Conservation (phyloP, 164 flowering plant genomes). For the Tinospora cordifolia region DNA sequence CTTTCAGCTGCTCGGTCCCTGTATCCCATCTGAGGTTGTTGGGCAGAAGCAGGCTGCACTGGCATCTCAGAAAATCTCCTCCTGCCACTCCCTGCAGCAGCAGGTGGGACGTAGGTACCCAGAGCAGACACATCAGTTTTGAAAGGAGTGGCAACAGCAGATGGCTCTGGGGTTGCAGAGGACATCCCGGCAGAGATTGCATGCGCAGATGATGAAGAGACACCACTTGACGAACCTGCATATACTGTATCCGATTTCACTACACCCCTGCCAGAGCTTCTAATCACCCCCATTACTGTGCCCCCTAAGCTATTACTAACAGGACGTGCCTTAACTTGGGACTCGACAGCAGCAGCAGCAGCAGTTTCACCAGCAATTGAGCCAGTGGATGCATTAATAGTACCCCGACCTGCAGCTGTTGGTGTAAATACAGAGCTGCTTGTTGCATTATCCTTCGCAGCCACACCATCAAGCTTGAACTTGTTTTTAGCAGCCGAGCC, state of each 20-base stretch:
- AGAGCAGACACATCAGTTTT: constrained; percentile 84
- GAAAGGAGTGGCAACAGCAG: constrained; percentile 41
- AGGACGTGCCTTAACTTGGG: constrained; percentile 45
- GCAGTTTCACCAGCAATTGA: constrained; percentile 22
- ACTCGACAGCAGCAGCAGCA: constrained; percentile 32
- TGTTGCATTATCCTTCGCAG: constrained; percentile 35
- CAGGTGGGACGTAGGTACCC: constrained; percentile 62
- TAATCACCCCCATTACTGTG: constrained; percentile 76
- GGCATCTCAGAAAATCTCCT: constrained; percentile 96
- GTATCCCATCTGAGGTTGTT: constrained; percentile 55
- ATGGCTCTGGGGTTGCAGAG: constrained; percentile 31
- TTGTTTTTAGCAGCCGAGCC: constrained; percentile 42
- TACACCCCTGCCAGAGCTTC: constrained; percentile 73
- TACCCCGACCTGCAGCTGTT: constrained; percentile 16
- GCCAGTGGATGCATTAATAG: constrained; percentile 13
- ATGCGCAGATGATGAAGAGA: constrained; percentile 21
- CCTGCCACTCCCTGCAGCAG: constrained; percentile 55
- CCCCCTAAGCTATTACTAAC: constrained; percentile 63
- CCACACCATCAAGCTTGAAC: constrained; percentile 34
- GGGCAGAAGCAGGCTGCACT: constrained; percentile 27
- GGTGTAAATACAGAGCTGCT: constrained; percentile 29
- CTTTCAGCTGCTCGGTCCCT: constrained; percentile 99
- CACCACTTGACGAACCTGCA: constrained; percentile 31
- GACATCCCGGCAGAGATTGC: constrained; percentile 22
- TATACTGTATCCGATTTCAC: constrained; percentile 57